Evolutionary conservation across 768 basidiomycete species (phyloP), one percentile per base, ranked within the genome.

Genomic region (Lactifluus volemus): DNA sequence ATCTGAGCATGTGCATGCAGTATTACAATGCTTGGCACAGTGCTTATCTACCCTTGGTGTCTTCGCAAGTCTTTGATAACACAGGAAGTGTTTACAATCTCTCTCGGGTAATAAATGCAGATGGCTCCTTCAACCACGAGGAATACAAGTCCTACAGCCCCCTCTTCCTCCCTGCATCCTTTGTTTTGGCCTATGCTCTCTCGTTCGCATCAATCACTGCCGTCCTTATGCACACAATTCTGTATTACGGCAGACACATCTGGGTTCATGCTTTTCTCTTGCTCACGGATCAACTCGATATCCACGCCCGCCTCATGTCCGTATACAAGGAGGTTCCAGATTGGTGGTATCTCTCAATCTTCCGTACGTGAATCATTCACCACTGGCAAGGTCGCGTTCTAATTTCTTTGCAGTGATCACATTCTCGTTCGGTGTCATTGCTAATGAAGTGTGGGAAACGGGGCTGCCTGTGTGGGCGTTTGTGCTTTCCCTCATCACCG

Each of bases 231-330:
- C 92, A 93, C 67, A 81, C 88, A 0, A 72, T 78, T 70, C 75
- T 92, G 41, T 89, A 81, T 73, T 88, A 84, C 79, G 82, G 88
- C 66, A 86, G 88, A 69, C 87, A 89, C 68, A 88, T 92, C 56
- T 86, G 81, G 83, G 73, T 71, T 0, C 88, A 90, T 70, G 74
- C 84, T 32, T 83, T 84, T 52, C 81, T 85, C 54, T 79, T 88
- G 12, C 80, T 91, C 73, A 72, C 79, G 49, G 91, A 92, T 66
- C 88, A 92, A 67, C 85, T 88, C 1, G 91, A 93, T 73, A 82
- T 93, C 62, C 91, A 93, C 67, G 88, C 88, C 19, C 81, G 89
- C 12, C 76, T 93, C 41, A 93, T 93, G 92, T 76, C 79, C 10
- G 73, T 73, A 51, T 93, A 93, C 69, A 76, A 75, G 3, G 87